These are phyloP conservation scores for Microsporum audouinii DNA, from an alignment of 2,329 filamentous ascomycete species.

Conservation along the genomic window DNA sequence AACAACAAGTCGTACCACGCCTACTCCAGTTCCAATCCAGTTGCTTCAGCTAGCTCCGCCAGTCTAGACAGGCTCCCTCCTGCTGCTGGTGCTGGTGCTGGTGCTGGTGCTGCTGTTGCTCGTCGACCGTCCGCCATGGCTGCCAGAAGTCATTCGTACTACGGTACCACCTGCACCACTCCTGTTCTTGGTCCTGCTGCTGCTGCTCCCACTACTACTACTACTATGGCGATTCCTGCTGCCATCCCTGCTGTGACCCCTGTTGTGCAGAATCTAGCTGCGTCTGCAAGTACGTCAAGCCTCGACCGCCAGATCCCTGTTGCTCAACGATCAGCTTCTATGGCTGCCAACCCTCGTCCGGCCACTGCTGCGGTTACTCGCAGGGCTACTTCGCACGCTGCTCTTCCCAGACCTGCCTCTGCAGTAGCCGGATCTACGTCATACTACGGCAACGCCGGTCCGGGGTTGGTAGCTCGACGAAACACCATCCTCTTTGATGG, in stretches of 20 bases:
- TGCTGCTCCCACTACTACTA: no score
- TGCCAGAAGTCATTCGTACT: neutral
- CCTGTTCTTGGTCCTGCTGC: no score
- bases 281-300: neutral
- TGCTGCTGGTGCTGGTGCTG: neutral
- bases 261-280: neutral
- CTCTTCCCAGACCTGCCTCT: neutral
- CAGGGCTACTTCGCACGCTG: neutral
- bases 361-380: neutral
- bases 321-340: neutral
- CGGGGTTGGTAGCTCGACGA: neutral
- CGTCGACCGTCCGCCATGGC: neutral
- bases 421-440: neutral
- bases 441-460: neutral
- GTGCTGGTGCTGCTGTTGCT: neutral
- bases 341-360: neutral
- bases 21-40: neutral
- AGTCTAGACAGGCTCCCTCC: neutral
- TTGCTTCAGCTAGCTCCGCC: neutral
- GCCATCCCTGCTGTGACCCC: neutral
- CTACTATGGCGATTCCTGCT: neutral
- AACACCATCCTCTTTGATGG: neutral
- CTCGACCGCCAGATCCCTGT: neutral
- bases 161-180: neutral
- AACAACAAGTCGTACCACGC: neutral